Base-by-base conservation (phyloP, 164 flowering plant genomes). In the Dillenia turbinata region DNA sequence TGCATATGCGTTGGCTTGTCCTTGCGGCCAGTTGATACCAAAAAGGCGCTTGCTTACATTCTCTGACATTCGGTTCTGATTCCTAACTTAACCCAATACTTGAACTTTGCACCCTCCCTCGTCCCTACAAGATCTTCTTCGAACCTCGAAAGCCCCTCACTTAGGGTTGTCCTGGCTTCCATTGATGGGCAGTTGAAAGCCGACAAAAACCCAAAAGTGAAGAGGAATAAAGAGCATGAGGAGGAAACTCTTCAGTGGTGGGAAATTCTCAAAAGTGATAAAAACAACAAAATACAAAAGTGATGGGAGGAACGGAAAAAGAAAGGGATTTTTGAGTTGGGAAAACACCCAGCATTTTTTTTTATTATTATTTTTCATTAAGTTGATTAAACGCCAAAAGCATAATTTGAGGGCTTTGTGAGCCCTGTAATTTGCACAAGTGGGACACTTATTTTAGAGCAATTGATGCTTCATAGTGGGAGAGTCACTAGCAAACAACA, bases 81-180 rank as follows among this genome's bases (percentile, higher is more conserved):
- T 22, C 47, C 43, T 12, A 14, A 14, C 49, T 55, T 52, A 44
- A 1, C 9, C 48, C 54, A 52, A 56, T 22, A 52, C 52, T 52
- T 8, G 59, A 47, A 68, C 49, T 24, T 54, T 64, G 51, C 56
- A 65, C 63, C 44, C 26, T 40, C 43, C 43, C 50, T 66, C 51
- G 73, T 51, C 65, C 62, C 64, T 26, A 60, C 66, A 56, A 53
- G 54, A 68, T 71, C 69, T 64, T 72, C 57, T 44, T 66, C 7
- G 67, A 71, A 64, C 72, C 66, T 53, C 49, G 11, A 56, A 65
- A 12, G 15, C 59, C 63, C 17, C 15, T 24, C 19, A 49, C 17
- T n/a, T 53, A 24, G 33, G 66, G 47, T 17, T 64, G 49, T 52
- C 17, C 22, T 17, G n/a, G 11, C 12, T 7, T 50, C 61, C 17